phyloP scores from a whole-genome alignment of 2,329 filamentous ascomycete species.

The Hymenoscyphus albidus region DNA sequence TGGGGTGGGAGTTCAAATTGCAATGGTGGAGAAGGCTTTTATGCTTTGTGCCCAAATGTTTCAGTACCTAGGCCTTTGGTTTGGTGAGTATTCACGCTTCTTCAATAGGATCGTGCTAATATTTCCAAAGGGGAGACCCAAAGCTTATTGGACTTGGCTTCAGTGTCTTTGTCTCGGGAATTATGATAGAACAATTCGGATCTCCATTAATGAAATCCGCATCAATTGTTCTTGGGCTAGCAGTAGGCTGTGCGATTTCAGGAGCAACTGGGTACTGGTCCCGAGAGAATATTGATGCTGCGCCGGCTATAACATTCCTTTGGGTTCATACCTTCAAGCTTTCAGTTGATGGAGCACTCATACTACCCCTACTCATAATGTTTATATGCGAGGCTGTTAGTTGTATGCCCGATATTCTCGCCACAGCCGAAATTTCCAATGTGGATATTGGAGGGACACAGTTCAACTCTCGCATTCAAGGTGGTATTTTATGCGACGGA shows the following conservation, averaged over 20 bases:
- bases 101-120: background rate
- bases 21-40: conserved; percentile 46
- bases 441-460: conserved; percentile 57
- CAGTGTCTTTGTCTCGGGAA: conserved; percentile 63
- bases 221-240: conserved; percentile 59
- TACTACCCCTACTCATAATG: conserved; percentile 61
- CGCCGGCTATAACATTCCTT: conserved; percentile 63
- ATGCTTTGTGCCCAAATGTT: conserved; percentile 53
- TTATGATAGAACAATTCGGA: conserved; percentile 65
- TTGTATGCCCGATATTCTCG: conserved; percentile 56
- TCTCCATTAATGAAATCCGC: conserved; percentile 68
- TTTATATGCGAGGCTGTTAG: conserved; percentile 66
- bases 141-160: conserved; percentile 66
- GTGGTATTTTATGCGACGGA: conserved; percentile 63
- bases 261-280: conserved; percentile 65
- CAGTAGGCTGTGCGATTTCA: conserved; percentile 65
- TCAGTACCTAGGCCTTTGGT: conserved; percentile 57
- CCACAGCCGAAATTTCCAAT: conserved; percentile 44
- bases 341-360: conserved; percentile 60
- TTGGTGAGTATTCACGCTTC: conserved; percentile 36
- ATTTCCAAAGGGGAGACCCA: conserved; percentile 47
- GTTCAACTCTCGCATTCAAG: conserved; percentile 67
- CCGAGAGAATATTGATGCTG: conserved; percentile 51
- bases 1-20: conserved; percentile 64
- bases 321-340: conserved; percentile 69